A percentile compares a stretch with the other conserved stretches of the same genome.
Evolutionary conservation across 78 protist genomes (phyloP).

Genomic region (Trichosphaerium sp.): DNA sequence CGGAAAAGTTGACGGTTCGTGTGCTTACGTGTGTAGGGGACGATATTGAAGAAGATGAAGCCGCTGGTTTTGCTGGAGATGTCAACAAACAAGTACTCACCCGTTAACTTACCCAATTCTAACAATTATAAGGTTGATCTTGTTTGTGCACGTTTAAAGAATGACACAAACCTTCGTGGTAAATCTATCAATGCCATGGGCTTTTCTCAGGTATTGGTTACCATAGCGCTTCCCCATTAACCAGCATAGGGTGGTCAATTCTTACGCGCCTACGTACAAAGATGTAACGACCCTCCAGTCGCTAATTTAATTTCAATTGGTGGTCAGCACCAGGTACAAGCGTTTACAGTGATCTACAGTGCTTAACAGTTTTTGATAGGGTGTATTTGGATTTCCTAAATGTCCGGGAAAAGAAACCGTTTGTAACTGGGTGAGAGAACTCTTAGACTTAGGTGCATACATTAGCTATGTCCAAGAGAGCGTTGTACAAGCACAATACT

Average conservation of each 20-base stretch:
- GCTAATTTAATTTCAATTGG: conserved; percentile 54
- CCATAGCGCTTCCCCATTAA: not conserved
- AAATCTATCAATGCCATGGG: conserved; percentile 67
- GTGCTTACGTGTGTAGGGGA: too few species aligned
- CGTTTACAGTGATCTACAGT: too few species aligned
- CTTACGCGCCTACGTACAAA: conserved; percentile 42
- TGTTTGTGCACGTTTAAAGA: conserved; percentile 7
- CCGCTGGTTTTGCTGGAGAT: too few species aligned
- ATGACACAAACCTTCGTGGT: conserved; percentile 22
- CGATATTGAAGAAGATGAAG: too few species aligned
- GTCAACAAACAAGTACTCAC: conserved; percentile 31
- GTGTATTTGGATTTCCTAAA: not conserved
- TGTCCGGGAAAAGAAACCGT: conserved; percentile 9
- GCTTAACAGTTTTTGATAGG: too few species aligned
- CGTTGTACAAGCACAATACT: conserved; percentile 59
- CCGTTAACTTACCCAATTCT: not conserved
- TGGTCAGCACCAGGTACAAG: conserved; percentile 73
- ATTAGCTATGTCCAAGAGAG: conserved; percentile 9
- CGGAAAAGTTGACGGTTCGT: too few species aligned
- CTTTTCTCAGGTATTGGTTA: conserved; percentile 42
- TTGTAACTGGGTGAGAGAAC: conserved; percentile 8
- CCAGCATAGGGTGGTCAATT: conserved; percentile 45
- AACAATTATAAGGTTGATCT: not conserved
- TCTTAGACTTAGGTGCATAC: conserved; percentile 33
- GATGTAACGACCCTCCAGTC: conserved; percentile 52